Evolutionary conservation across 2,329 filamentous ascomycete genomes (phyloP), one percentile per base, ranked within the genome.

Genomic region (Thermoascus crustaceus): DNA sequence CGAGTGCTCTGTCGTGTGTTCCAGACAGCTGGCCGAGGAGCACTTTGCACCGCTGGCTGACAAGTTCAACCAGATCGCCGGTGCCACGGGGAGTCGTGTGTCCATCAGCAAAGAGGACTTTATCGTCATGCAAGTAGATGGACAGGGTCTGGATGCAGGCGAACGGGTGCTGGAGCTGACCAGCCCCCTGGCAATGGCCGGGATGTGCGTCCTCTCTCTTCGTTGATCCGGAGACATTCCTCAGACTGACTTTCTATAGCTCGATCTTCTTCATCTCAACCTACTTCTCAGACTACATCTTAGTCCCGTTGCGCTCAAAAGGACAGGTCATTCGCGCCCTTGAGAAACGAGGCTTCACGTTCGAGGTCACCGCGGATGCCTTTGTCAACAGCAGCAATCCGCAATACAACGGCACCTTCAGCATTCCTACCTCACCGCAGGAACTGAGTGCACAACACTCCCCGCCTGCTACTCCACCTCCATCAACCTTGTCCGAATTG

Each of bases 221-320:
- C 20, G 5, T 33, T n/a, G n/a, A 17, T 6, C 24, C 11, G 9
- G 3, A 7, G 4, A 16, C 14, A 26, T 33, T 32, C 13, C 16
- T 17, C 8, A 20, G 23, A 40, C 46, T 48, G 39, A 48, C 40
- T 37, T 41, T 19, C 4, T 3, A 33, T 30, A 78, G 75, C 34
- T 85, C 89, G 35, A 94, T 98, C 54, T 95, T 96, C 69, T 96
- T 96, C 72, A 94, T 95, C 58, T 95, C 89, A 3, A 95, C 87
- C 20, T 98, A 96, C 63, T 96, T 94, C 63, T 91, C 85, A 21
- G 89, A 98, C 65, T 96, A 94, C 62, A 93, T 98, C 49, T 73
- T 96, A 22, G 86, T 95, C 1, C 88, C 91, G 1, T 72, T 72
- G 35, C 83, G 80, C 54, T 78, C 82, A 51, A 78, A 82, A 33